Conservation (phyloP, 768 basidiomycete species). For the Cantharellus anzutake region DNA sequence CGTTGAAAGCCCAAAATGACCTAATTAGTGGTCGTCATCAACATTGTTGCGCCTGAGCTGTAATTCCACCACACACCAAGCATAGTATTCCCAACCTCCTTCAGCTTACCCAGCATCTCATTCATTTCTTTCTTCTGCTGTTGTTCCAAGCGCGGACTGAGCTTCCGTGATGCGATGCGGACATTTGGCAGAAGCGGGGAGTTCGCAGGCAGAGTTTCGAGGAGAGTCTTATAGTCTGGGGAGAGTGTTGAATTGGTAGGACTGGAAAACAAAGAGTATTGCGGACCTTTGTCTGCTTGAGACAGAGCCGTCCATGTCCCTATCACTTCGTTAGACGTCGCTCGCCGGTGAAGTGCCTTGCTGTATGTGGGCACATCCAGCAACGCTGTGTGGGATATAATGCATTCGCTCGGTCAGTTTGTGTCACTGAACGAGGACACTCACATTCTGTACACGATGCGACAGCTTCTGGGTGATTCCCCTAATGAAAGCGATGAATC, state of each 20-base stretch:
- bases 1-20: constrained; percentile 84
- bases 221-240: constrained; percentile 61
- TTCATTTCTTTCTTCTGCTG: constrained; percentile 74
- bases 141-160: constrained; percentile 51
- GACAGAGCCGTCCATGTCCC: constrained; percentile 68
- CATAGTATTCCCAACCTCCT: constrained; percentile 78
- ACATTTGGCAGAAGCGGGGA: constrained; percentile 32
- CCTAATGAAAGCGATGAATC: constrained; percentile 23
- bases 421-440: constrained; percentile 8
- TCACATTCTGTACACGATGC: constrained; percentile 61
- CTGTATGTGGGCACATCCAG: constrained; percentile 66
- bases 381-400: constrained; percentile 34
- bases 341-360: constrained; percentile 82
- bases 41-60: not conserved
- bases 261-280: not conserved
- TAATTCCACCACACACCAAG: constrained; percentile 34
- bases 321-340: constrained; percentile 62
- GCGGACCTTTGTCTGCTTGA: constrained; percentile 65
- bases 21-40: constrained; percentile 20
- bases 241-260: not conserved
- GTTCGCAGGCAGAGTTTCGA: constrained; percentile 37
- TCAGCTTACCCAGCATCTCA: constrained; percentile 86
- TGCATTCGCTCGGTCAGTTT: not conserved
- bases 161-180: constrained; percentile 26
- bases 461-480: constrained; percentile 60